Evolutionary conservation across 2,329 filamentous ascomycete genomes (phyloP).

Genomic region (Onygenales sp.): DNA sequence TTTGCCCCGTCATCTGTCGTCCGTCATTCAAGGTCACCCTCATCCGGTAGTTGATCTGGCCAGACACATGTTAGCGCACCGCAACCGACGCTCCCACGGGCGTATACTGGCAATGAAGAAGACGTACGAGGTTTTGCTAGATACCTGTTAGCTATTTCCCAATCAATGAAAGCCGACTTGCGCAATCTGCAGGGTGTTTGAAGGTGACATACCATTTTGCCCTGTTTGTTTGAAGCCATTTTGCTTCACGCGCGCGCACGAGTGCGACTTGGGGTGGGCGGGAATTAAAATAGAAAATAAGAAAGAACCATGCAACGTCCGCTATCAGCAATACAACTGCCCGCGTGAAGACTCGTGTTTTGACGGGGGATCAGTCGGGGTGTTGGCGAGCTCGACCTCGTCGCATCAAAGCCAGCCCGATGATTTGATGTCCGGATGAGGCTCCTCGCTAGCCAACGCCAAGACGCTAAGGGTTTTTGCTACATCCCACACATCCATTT

Average conservation of each 20-base stretch:
- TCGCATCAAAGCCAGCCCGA: background rate
- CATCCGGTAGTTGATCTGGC: slow-evolving; percentile 95
- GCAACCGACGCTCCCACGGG: background rate
- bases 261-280: slow-evolving; percentile 31
- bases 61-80: background rate
- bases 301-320: background rate
- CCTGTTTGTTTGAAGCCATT: slow-evolving; percentile 80
- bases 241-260: slow-evolving; percentile 36
- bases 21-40: slow-evolving; percentile 90
- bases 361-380: background rate
- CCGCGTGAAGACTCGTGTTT: background rate
- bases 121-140: slow-evolving; percentile 57
- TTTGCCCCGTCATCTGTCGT: slow-evolving; percentile 92
- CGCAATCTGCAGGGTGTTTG: slow-evolving; percentile 24
- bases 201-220: slow-evolving; percentile 83
- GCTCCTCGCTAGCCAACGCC: slow-evolving; percentile 20
- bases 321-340: background rate
- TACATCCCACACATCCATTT: slow-evolving; percentile 19
- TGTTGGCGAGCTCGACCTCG: background rate
- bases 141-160: slow-evolving; percentile 45
- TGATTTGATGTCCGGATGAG: slow-evolving; percentile 7
- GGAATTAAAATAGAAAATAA: background rate
- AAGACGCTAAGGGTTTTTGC: slow-evolving; percentile 30
- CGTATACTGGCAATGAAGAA: slow-evolving; percentile 2
- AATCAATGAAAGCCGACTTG: slow-evolving; percentile 41